phyloP scores from a whole-genome alignment of 441 rosid genomes.

The Manihot esculenta region DNA sequence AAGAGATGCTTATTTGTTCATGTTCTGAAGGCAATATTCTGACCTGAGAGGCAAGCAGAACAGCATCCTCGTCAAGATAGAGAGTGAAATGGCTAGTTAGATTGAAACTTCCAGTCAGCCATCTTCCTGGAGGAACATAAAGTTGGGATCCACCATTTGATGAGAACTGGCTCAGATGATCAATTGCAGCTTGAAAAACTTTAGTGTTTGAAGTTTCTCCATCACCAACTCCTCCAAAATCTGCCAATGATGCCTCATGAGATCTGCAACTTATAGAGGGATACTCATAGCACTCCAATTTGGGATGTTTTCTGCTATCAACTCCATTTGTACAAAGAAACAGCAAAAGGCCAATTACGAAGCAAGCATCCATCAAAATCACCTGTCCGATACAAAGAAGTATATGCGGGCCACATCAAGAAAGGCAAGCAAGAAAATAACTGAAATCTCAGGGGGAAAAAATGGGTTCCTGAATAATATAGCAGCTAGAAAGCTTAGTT shows the following conservation, averaged over 20 bases:
- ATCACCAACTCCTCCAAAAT: conserved; percentile 82
- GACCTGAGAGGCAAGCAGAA: conserved; percentile 69
- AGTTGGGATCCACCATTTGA: conserved; percentile 69
- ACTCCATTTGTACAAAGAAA: conserved; percentile 31
- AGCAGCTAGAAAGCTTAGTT: too few species aligned
- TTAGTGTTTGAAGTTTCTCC: conserved; percentile 67
- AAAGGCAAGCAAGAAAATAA: too few species aligned
- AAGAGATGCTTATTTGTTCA: too few species aligned
- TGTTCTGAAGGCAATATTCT: background rate
- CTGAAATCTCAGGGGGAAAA: too few species aligned
- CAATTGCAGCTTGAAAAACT: conserved; percentile 51
- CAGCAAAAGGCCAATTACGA: conserved; percentile 27
- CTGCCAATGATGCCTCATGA: conserved; percentile 56
- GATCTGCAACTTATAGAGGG: conserved; percentile 56
- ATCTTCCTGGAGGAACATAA: conserved; percentile 70
- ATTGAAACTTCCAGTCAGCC: conserved; percentile 88
- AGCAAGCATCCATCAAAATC: conserved; percentile 27
- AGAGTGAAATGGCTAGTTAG: conserved; percentile 79
- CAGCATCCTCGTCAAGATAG: conserved; percentile 62
- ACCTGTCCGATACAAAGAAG: conserved; percentile 24
- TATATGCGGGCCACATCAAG: background rate
- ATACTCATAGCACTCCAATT: conserved; percentile 25
- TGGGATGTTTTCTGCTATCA: conserved; percentile 26
- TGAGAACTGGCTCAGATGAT: conserved; percentile 43
- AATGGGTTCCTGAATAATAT: too few species aligned